Base-by-base conservation (phyloP, 306 rosid genomes). In the Neltuma alba region DNA sequence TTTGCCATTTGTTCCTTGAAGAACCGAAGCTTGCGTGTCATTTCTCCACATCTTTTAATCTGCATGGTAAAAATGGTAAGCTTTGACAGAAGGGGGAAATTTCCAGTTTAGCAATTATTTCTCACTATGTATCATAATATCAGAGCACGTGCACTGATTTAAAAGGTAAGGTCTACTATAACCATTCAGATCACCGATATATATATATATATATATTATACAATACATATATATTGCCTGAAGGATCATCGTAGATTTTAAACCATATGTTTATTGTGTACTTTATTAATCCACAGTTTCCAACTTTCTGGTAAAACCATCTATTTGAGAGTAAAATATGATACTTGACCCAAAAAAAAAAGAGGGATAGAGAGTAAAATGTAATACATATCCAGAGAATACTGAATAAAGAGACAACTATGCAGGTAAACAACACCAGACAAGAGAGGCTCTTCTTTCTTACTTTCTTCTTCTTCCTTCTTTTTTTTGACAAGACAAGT, bases 41-140 rank as follows among this genome's bases (percentile, higher is more conserved):
- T 89, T 80, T 94, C 97, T 33, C 94, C 93, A 70, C 96, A 92
- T 86, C 96, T 80, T 88, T 89, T 91, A 54, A 89, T 85, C 97
- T 91, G 83, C 70, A 70, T 11, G 42, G 54, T 68, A 41, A 85
- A 81, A 76, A 70, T 78, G 69, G 64, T 72, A 75, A 34, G 40
- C 54, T 76, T 72, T 21, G 18, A 66, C 15, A 65, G 47, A n/a
- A n/a, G 30, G 14, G 12, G 25, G 1, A 38, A 10, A 38, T 20
- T 20, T 67, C 55, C 38, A 72, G 34, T 66, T 21, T 37, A 31
- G 58, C 14, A 40, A 72, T 48, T 31, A 71, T 27, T 73, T 80
- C 25, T 62, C 37, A 18, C 57, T 50, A 37, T 36, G 68, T 21
- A 54, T 12, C 30, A 44, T 45, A 25, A 12, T 54, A 0, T 12